These are phyloP conservation scores for Poteriospumella lacustris DNA, from an alignment of 108 stramenopile species.

Conservation along the genomic window DNA sequence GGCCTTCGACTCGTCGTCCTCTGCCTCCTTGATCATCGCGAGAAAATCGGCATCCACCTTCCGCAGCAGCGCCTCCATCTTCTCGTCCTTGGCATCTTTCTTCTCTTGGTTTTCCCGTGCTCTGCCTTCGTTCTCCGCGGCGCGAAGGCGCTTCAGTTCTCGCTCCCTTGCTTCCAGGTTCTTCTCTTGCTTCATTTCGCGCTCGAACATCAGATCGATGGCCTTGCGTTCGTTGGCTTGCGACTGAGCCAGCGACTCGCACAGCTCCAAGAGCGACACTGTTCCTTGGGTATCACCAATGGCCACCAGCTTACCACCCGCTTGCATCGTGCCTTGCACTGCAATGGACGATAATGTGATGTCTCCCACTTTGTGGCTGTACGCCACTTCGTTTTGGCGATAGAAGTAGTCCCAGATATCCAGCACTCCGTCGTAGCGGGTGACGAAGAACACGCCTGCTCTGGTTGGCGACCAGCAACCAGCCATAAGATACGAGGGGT, in stretches of 20 bases:
- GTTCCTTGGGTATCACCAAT: constrained; percentile 74
- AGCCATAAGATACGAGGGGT: constrained; percentile 63
- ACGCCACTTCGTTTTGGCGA: constrained; percentile 75
- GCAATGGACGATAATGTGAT: constrained; percentile 61
- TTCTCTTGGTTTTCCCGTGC: constrained; percentile 31
- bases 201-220: constrained; percentile 68
- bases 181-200: constrained; percentile 75
- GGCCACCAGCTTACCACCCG: constrained; percentile 66
- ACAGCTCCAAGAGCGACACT: constrained; percentile 72
- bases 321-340: constrained; percentile 60
- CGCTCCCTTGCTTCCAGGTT: constrained; percentile 63
- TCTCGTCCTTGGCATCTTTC: constrained; percentile 44
- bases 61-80: constrained; percentile 48
- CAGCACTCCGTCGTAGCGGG: constrained; percentile 70
- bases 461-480: constrained; percentile 80
- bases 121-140: constrained; percentile 42
- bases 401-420: constrained; percentile 80
- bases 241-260: constrained; percentile 56
- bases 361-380: constrained; percentile 77
- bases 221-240: constrained; percentile 65
- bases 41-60: constrained; percentile 59
- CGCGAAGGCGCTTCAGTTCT: constrained; percentile 46
- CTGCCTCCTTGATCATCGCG: constrained; percentile 63
- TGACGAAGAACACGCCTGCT: constrained; percentile 78
- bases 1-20: constrained; percentile 54